Conservation (phyloP, 129 eudicot species). For the Glebionis coronaria region DNA sequence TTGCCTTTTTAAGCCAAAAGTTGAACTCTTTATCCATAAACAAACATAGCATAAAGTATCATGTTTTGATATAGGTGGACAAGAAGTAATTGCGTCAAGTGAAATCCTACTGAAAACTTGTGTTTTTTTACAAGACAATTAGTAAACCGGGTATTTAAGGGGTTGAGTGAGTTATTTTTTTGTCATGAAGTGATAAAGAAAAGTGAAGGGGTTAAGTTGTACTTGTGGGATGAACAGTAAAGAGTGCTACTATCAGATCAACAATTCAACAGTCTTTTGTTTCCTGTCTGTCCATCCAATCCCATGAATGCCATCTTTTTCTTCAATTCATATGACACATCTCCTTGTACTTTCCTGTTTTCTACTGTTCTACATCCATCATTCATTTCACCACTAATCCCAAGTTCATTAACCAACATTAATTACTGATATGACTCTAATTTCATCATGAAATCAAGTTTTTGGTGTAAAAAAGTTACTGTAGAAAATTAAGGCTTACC, state of each 20-base stretch:
- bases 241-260: constrained; percentile 41
- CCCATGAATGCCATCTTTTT: constrained; percentile 31
- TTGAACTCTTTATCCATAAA: too few species aligned
- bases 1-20: too few species aligned
- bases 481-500: too few species aligned
- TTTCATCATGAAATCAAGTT: neutral
- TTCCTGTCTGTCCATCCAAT: constrained; percentile 29
- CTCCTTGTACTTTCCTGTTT: constrained; percentile 18
- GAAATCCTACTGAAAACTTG: too few species aligned
- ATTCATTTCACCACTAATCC: constrained; percentile 12
- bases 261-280: constrained; percentile 30
- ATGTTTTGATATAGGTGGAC: neutral
- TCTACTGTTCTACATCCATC: constrained; percentile 15
- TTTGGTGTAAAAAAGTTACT: too few species aligned
- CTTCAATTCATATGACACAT: constrained; percentile 29
- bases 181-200: constrained; percentile 23
- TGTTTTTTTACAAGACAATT: neutral
- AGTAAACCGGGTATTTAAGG: neutral
- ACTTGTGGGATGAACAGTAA: constrained; percentile 31
- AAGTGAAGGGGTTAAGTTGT: constrained; percentile 15
- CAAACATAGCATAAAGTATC: neutral
- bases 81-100: too few species aligned
- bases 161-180: neutral
- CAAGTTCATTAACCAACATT: neutral
- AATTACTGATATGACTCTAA: neutral